Evolutionary conservation across 1,139 yeast genomes (phyloP), one percentile per base, ranked within the genome.

Genomic region (Zygosaccharomyces sapae): DNA sequence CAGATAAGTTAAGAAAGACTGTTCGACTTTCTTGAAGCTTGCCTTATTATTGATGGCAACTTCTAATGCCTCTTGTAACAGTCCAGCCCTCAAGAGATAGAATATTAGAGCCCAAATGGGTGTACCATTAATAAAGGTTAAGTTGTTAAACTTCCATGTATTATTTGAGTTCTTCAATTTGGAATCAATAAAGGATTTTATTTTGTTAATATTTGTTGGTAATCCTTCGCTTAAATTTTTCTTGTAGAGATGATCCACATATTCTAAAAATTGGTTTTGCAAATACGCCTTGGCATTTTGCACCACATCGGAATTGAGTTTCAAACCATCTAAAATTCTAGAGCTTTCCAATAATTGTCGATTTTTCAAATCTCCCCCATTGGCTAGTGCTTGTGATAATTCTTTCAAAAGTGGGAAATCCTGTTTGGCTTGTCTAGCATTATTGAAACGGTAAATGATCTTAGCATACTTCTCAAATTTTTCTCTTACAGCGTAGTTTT

Each of bases 41-140:
- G 77, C 72, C 51, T 77, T 80, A 53, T 76, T 74, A 51, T 77
- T 75, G 9, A 71, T 60, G 1, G 79, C 73, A 36, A 78, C 75
- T 43, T 80, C 82, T 38, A 85, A 70, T 0, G 96, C 96, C 54
- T 90, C 98, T 36, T 78, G 70, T 52, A 79, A 71, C 55, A 85
- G 78, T 1, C 98, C 98, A 5, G 92, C 81, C 60, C 98, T 81
- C 47, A 92, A 67, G 56, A 92, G 73, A 66, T 86, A 90, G 63
- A 85, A 94, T 4, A 92, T 70, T 44, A 89, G 70, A 0, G 96
- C 96, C 98, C 98, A 92, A 18, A 92, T 78, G 3, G 97, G 97
- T 1, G 79, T 73, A 9, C 90, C 90, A 66, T 92, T 90, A 22
- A 88, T 81, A 49, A 81, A 70, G 33, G 82, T 76, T 44, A 83